Conservation (phyloP, 2,329 filamentous ascomycete genomes). For the Aureobasidium subglaciale region DNA sequence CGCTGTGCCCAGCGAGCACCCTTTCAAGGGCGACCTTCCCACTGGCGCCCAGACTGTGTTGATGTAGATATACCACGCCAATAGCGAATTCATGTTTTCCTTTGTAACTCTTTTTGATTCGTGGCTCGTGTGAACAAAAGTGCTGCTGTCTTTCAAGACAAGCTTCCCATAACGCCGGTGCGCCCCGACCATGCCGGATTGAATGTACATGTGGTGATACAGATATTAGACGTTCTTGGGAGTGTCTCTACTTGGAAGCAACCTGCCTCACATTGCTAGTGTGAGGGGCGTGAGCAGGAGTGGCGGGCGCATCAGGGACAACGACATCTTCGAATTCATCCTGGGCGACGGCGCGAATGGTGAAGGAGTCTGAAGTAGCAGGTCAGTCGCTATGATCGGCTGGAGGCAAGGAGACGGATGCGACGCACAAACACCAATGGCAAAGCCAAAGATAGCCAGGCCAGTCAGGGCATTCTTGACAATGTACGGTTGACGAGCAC, state of each 20-base stretch:
- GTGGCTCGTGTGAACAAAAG: conserved; percentile 7
- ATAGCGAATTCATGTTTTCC: conserved; percentile 6
- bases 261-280: conserved; percentile 17
- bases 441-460: conserved; percentile 63
- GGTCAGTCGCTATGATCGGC: conserved; percentile 14
- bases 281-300: conserved; percentile 33
- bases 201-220: conserved; percentile 10
- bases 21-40: conserved; percentile 7
- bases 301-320: conserved; percentile 65
- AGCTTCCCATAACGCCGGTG: conserved; percentile 10
- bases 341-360: conserved; percentile 80
- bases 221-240: background rate
- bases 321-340: conserved; percentile 96
- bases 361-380: conserved; percentile 53
- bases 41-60: conserved; percentile 6
- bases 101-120: conserved; percentile 1
- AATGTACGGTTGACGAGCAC: conserved; percentile 85
- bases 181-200: conserved; percentile 4
- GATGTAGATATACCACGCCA: conserved; percentile 12
- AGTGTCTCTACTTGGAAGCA: background rate
- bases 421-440: conserved; percentile 78
- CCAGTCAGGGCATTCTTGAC: conserved; percentile 84
- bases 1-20: conserved; percentile 26
- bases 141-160: background rate
- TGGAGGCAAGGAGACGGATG: background rate